Percentiles rank a stretch among this genome's conserved stretches.
Conservation (phyloP, 2,329 filamentous ascomycete genomes). For the Capronia epimyces region DNA sequence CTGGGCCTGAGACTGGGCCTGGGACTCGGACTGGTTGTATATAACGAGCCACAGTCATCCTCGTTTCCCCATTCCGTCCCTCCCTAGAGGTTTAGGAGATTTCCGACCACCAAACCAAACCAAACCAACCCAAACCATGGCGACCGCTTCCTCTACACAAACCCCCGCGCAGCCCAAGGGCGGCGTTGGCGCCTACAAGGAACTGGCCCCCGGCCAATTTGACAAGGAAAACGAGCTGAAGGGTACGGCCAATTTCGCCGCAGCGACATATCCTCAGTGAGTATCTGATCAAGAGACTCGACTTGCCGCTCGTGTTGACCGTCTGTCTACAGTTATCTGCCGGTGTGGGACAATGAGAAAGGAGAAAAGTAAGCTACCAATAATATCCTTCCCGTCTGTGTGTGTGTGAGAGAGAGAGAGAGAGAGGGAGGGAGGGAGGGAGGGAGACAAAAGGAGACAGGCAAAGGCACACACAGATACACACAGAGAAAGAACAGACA, state of each 20-base stretch:
- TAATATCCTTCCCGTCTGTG: neutral
- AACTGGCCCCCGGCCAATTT: conserved; percentile 16
- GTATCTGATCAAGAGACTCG: neutral
- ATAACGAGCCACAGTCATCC: neutral
- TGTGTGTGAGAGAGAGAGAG: neutral
- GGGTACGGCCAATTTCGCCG: conserved; percentile 49
- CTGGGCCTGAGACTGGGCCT: neutral
- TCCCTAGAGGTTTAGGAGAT: neutral
- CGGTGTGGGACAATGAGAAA: conserved; percentile 60
- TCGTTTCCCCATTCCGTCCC: no score
- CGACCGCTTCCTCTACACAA: neutral
- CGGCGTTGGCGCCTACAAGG: conserved; percentile 26
- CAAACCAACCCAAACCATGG: neutral
- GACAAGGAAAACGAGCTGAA: conserved; percentile 50
- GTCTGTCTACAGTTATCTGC: conserved; percentile 53
- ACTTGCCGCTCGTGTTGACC: neutral
- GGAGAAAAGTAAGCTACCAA: conserved; percentile 29
- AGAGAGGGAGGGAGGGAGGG: no score
- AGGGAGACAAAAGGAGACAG: no score
- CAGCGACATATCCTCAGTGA: conserved; percentile 58
- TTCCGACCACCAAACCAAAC: neutral
- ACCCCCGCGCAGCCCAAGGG: neutral
- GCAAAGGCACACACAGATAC: neutral
- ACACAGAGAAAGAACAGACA: no score
- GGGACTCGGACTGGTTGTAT: neutral